Evolutionary conservation across 208 protist genomes (phyloP).

Genomic region (Wallacemonas sp.): DNA sequence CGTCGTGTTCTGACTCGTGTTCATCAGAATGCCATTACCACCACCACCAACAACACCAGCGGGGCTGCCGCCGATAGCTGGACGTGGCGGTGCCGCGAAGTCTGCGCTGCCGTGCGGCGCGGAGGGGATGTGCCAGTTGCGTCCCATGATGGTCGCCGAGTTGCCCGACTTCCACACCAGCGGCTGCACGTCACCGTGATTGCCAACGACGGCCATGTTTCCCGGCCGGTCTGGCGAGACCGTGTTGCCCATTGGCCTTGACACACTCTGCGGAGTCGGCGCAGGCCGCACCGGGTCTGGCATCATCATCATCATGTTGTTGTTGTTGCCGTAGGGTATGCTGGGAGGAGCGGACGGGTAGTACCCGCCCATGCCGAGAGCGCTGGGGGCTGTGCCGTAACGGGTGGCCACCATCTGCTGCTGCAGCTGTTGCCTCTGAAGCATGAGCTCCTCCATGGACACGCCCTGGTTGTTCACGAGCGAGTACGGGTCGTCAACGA

Average conservation of each 20-base stretch:
- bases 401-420: background rate
- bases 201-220: slow-evolving; percentile 24
- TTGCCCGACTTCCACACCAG: slow-evolving; percentile 72
- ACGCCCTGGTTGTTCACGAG: background rate
- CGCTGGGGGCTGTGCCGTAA: background rate
- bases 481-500: slow-evolving; percentile 27
- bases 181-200: slow-evolving; percentile 30
- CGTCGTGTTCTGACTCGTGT: slow-evolving; percentile 17
- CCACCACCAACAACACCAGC: too few species aligned
- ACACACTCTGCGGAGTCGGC: too few species aligned
- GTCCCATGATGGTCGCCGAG: slow-evolving; percentile 42
- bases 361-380: background rate
- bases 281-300: too few species aligned
- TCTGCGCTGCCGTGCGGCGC: slow-evolving; percentile 6
- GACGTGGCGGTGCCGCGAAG: too few species aligned
- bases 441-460: background rate
- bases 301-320: too few species aligned
- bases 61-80: too few species aligned
- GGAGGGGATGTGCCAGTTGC: slow-evolving; percentile 26
- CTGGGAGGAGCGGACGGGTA: background rate
- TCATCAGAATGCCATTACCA: slow-evolving; percentile 17
- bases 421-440: background rate
- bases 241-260: slow-evolving; percentile 12
- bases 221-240: slow-evolving; percentile 15
- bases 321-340: background rate